These are phyloP conservation scores for Nidula microcarpa DNA, from an alignment of 768 basidiomycete genomes.

Conservation along the genomic window DNA sequence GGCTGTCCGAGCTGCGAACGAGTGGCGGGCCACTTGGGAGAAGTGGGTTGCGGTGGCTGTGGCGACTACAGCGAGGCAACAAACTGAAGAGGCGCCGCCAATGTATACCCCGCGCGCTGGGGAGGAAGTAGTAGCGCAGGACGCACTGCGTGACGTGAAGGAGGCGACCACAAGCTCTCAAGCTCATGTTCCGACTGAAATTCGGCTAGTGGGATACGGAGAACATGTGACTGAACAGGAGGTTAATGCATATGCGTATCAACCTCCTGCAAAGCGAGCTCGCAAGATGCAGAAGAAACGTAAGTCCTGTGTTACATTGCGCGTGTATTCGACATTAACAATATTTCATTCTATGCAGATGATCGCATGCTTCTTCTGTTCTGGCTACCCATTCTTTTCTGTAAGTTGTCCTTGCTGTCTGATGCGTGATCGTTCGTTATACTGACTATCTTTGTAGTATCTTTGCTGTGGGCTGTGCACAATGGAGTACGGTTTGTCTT, in stretches of 20 bases:
- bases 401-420: conserved; percentile 41
- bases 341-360: conserved; percentile 33
- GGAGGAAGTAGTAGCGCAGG: conserved; percentile 11
- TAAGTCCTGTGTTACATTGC: conserved; percentile 30
- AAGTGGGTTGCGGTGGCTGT: conserved; percentile 63
- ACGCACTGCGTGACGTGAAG: conserved; percentile 2
- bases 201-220: conserved; percentile 39
- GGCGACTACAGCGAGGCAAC: conserved; percentile 42
- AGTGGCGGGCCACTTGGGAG: conserved; percentile 71
- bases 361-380: conserved; percentile 84
- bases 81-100: conserved; percentile 50
- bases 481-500: conserved; percentile 50
- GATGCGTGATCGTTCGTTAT: not conserved
- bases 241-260: conserved; percentile 65
- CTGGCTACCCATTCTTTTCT: conserved; percentile 81
- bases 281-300: conserved; percentile 64
- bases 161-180: conserved; percentile 15
- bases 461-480: conserved; percentile 59
- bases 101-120: conserved; percentile 66
- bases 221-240: conserved; percentile 59
- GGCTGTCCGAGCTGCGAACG: conserved; percentile 51
- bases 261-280: conserved; percentile 43
- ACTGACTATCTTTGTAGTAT: conserved; percentile 35
- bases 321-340: too few relatives aligned
- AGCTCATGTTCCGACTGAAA: conserved; percentile 23